Conservation (phyloP, 2,329 filamentous ascomycete genomes). For the Cadophora gregata region DNA sequence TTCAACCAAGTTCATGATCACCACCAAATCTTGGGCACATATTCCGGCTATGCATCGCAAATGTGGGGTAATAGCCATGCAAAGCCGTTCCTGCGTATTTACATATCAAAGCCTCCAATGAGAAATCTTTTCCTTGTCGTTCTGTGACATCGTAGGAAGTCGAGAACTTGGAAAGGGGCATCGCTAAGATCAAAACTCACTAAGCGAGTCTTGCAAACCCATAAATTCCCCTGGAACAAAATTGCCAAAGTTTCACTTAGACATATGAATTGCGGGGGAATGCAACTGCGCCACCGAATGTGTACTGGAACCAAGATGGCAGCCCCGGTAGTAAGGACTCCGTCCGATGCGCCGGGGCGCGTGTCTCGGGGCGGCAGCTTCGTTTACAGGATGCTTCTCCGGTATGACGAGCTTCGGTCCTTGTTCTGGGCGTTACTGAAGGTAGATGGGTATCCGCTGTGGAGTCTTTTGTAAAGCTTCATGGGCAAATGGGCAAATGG, state of each 20-base stretch:
- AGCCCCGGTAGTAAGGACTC: not conserved
- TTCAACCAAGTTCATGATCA: slow-evolving; percentile 5
- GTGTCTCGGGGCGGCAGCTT: slow-evolving; percentile 4
- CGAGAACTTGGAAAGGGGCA: not conserved
- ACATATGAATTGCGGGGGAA: slow-evolving; percentile 12
- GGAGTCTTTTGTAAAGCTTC: not conserved
- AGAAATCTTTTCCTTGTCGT: not conserved
- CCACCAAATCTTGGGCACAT: not conserved
- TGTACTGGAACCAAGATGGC: not conserved
- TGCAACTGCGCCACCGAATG: not conserved
- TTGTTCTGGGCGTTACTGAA: slow-evolving; percentile 6
- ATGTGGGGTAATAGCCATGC: slow-evolving; percentile 10
- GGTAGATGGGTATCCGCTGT: slow-evolving; percentile 8
- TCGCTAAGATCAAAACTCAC: not conserved
- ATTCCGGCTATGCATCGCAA: not conserved
- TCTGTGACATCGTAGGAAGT: not conserved
- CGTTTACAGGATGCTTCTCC: slow-evolving; percentile 1
- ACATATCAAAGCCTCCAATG: not conserved
- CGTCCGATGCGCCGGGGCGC: not conserved
- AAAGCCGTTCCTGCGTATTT: not conserved
- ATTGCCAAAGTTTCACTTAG: slow-evolving; percentile 12
- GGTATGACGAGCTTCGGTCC: not conserved
- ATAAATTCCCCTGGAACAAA: not conserved
- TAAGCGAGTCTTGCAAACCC: slow-evolving; percentile 5
- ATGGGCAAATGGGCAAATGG: not conserved